Conservation (phyloP, 116 monocot genomes). For the Posidonia oceanica region DNA sequence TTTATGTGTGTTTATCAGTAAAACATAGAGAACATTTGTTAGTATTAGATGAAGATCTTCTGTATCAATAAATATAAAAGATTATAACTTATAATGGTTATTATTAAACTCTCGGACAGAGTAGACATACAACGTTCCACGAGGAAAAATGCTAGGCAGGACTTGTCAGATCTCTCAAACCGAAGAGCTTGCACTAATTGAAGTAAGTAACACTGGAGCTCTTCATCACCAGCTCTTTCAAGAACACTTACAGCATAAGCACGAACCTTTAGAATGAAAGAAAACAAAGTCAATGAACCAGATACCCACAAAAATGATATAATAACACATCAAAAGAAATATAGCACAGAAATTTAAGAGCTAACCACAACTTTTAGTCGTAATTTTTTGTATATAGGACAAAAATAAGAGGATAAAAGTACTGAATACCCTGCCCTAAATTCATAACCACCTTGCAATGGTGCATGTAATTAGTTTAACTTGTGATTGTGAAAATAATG, state of each 20-base stretch:
- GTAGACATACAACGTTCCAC: conserved; percentile 71
- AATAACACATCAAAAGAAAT: not conserved
- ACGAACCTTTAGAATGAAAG: conserved; percentile 55
- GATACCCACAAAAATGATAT: not conserved
- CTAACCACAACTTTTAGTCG: too few species aligned
- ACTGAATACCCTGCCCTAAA: too few species aligned
- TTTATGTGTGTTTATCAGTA: too few species aligned
- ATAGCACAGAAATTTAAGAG: too few species aligned
- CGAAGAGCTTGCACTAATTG: conserved; percentile 97
- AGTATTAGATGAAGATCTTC: too few species aligned
- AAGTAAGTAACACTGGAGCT: conserved; percentile 92
- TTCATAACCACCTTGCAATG: too few species aligned
- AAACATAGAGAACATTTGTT: too few species aligned
- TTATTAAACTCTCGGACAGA: not conserved
- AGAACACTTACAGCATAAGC: conserved; percentile 97
- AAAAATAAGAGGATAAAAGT: too few species aligned
- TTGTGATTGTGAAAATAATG: too few species aligned
- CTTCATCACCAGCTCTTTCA: conserved; percentile 96
- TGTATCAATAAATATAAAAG: too few species aligned
- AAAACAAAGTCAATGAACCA: not conserved
- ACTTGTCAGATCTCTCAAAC: conserved; percentile 94
- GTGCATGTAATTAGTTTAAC: too few species aligned
- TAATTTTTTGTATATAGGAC: too few species aligned
- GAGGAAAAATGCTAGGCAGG: conserved; percentile 77
- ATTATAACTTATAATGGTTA: not conserved